These are phyloP conservation scores for Quaeritorhiza haematococci DNA, from an alignment of 371 early-diverging fungal genomes.

Conservation along the genomic window DNA sequence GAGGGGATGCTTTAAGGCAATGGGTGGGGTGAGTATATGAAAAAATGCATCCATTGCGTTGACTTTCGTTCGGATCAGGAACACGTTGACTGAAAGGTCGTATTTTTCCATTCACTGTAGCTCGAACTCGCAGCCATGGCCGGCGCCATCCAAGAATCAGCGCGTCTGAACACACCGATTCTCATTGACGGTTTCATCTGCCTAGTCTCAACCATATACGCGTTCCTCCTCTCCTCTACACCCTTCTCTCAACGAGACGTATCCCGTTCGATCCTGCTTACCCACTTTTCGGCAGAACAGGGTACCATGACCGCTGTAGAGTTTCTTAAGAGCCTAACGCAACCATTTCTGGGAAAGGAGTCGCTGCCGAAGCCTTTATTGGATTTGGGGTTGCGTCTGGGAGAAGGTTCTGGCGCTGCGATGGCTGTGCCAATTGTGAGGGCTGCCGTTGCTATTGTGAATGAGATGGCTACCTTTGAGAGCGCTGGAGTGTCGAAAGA, in stretches of 20 bases:
- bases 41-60: not conserved
- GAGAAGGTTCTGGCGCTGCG: slow-evolving; percentile 31
- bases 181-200: slow-evolving; percentile 25
- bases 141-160: slow-evolving; percentile 11
- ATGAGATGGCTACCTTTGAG: slow-evolving; percentile 24
- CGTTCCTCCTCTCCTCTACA: slow-evolving; percentile 11
- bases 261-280: slow-evolving; percentile 5
- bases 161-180: not conserved
- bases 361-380: slow-evolving; percentile 6
- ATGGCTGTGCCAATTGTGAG: slow-evolving; percentile 17
- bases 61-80: not conserved
- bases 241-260: no score
- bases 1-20: slow-evolving; percentile 4
- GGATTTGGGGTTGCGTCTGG: slow-evolving; percentile 17
- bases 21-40: slow-evolving; percentile 15
- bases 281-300: slow-evolving; percentile 13
- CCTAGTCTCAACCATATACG: slow-evolving; percentile 13
- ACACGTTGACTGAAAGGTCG: no score
- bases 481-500: slow-evolving; percentile 23
- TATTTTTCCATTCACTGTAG: no score
- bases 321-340: not conserved
- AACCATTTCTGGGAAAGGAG: not conserved
- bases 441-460: slow-evolving; percentile 18
- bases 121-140: slow-evolving; percentile 24
- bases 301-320: slow-evolving; percentile 1